These are phyloP conservation scores for Colletotrichum cereale DNA, from an alignment of 2,329 filamentous ascomycete genomes.

Conservation along the genomic window DNA sequence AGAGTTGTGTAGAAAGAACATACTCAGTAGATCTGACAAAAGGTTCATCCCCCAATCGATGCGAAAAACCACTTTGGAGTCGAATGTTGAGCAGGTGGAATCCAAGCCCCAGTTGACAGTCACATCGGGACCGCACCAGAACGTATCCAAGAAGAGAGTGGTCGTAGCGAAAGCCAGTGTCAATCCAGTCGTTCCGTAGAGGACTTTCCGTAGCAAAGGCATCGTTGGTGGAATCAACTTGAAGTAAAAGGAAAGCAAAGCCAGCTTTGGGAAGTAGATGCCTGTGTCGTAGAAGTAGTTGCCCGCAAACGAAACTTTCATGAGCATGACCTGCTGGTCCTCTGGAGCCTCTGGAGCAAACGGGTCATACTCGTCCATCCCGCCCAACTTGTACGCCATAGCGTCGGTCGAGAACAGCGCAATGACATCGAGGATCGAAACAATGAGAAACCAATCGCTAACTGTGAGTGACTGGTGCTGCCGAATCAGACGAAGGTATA, in stretches of 20 bases:
- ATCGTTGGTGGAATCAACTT: slow-evolving; percentile 46
- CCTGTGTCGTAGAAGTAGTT: slow-evolving; percentile 51
- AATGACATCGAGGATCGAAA: slow-evolving; percentile 44
- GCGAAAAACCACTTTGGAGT: slow-evolving; percentile 45
- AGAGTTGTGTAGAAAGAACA: background rate
- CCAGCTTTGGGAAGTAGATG: slow-evolving; percentile 48
- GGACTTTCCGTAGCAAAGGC: slow-evolving; percentile 43
- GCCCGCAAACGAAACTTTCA: slow-evolving; percentile 47
- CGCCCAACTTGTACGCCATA: slow-evolving; percentile 46
- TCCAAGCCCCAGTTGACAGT: slow-evolving; percentile 46
- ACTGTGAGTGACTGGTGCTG: slow-evolving; percentile 46
- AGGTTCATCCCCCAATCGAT: slow-evolving; percentile 49
- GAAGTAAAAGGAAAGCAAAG: slow-evolving; percentile 47
- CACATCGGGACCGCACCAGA: slow-evolving; percentile 48
- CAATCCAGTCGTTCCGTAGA: slow-evolving; percentile 43
- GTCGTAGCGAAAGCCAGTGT: slow-evolving; percentile 44
- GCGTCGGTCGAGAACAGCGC: slow-evolving; percentile 46
- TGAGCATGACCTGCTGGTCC: slow-evolving; percentile 42
- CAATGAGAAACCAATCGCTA: slow-evolving; percentile 47
- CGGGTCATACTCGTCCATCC: slow-evolving; percentile 45
- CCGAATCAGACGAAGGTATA: slow-evolving; percentile 44
- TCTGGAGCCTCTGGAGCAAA: slow-evolving; percentile 28
- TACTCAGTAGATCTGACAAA: slow-evolving; percentile 43
- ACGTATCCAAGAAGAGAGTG: slow-evolving; percentile 47
- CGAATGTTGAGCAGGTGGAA: slow-evolving; percentile 44